phyloP scores from a whole-genome alignment of 305 asterid genomes.

The Fraxinus latifolia region DNA sequence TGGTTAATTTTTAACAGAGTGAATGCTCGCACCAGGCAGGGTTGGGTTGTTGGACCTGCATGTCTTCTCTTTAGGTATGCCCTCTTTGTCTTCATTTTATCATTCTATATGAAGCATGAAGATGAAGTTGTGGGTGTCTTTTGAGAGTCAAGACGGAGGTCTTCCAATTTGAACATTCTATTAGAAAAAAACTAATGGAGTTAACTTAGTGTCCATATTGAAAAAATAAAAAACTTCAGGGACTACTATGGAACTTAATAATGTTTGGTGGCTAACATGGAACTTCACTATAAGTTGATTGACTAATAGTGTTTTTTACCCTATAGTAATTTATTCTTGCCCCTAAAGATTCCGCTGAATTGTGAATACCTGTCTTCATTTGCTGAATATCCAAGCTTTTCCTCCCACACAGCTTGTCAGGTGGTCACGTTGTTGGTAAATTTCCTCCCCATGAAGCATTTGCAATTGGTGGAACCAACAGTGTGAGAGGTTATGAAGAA shows the following conservation, averaged over 20 bases:
- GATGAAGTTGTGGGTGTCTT: neutral
- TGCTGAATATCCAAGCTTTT: neutral
- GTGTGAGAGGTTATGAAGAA: conserved; percentile 96
- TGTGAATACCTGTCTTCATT: neutral
- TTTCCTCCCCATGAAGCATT: conserved; percentile 98
- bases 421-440: conserved; percentile 82
- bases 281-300: neutral
- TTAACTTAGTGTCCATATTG: neutral
- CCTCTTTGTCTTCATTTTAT: conserved; percentile 4
- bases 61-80: conserved; percentile 64
- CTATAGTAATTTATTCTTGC: neutral
- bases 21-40: conserved; percentile 86
- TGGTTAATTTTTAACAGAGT: conserved; percentile 81
- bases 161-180: neutral
- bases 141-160: neutral
- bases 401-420: conserved; percentile 57
- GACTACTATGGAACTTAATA: neutral
- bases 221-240: neutral
- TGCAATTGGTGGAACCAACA: conserved; percentile 93
- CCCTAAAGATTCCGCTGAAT: conserved; percentile 3
- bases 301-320: neutral
- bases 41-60: conserved; percentile 70
- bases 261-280: neutral
- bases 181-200: neutral
- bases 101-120: neutral